phyloP scores from a whole-genome alignment of 2,329 filamentous ascomycete species.

The Fusarium sororula region DNA sequence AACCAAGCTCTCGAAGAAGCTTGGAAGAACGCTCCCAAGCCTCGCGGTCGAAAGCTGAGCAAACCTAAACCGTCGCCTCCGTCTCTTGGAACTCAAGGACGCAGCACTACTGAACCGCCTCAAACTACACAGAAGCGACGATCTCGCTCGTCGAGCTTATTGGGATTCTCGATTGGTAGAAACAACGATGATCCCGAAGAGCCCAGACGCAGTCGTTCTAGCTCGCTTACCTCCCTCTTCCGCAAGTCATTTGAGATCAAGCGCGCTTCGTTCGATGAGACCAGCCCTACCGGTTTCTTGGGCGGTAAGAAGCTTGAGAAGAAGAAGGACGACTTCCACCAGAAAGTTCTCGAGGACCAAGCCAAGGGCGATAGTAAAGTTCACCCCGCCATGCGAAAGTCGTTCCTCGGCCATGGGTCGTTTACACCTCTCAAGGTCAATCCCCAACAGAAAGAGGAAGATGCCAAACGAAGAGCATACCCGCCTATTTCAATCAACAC shows the following conservation, averaged over 20 bases:
- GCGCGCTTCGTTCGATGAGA: constrained; percentile 46
- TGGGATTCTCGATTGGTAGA: constrained; percentile 38
- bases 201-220: constrained; percentile 46
- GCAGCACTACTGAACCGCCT: constrained; percentile 29
- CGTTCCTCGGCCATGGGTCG: constrained; percentile 38
- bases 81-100: constrained; percentile 14
- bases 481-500: constrained; percentile 51
- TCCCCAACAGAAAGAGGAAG: constrained; percentile 35
- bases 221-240: constrained; percentile 50
- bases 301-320: constrained; percentile 54
- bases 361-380: constrained; percentile 41
- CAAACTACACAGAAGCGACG: constrained; percentile 33
- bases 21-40: constrained; percentile 36
- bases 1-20: constrained; percentile 37
- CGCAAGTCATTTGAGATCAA: constrained; percentile 48
- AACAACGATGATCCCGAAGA: constrained; percentile 35
- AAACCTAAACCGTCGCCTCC: constrained; percentile 45
- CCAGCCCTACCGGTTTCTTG: constrained; percentile 50
- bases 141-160: constrained; percentile 40
- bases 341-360: constrained; percentile 42
- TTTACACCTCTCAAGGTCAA: constrained; percentile 43
- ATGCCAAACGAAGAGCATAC: constrained; percentile 45
- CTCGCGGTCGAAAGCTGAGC: constrained; percentile 44
- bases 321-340: constrained; percentile 47
- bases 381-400: constrained; percentile 49